These are phyloP conservation scores for Diaporthe destruens DNA, from an alignment of 2,329 filamentous ascomycete genomes.

Conservation along the genomic window DNA sequence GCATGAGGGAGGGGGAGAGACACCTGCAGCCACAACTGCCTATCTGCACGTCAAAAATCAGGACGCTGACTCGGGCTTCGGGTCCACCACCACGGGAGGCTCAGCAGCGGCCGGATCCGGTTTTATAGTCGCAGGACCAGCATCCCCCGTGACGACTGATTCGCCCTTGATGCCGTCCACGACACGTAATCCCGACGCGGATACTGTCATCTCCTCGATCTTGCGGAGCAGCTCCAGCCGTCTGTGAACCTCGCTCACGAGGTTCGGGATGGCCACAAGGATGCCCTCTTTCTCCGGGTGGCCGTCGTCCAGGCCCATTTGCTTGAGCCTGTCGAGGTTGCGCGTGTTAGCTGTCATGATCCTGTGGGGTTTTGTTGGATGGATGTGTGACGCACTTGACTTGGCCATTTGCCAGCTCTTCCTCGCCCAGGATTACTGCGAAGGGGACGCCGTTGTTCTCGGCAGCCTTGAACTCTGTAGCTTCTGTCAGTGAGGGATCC, in stretches of 20 bases:
- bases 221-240: conserved; percentile 57
- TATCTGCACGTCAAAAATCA: conserved; percentile 21
- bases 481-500: background rate
- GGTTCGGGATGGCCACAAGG: conserved; percentile 73
- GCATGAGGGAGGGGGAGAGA: background rate
- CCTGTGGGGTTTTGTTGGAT: background rate
- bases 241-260: conserved; percentile 70
- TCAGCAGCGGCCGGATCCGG: conserved; percentile 24
- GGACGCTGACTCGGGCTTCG: conserved; percentile 25
- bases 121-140: conserved; percentile 41
- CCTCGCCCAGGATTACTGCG: conserved; percentile 89
- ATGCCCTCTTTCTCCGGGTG: conserved; percentile 93
- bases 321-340: conserved; percentile 75
- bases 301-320: conserved; percentile 78
- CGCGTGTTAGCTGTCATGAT: conserved; percentile 5
- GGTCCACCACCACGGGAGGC: conserved; percentile 9
- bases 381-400: conserved; percentile 70
- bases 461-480: conserved; percentile 85
- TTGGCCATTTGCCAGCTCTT: conserved; percentile 85
- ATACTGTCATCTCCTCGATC: conserved; percentile 57
- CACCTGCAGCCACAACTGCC: background rate
- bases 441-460: conserved; percentile 85
- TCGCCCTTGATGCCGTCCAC: conserved; percentile 61
- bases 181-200: conserved; percentile 60
- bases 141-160: conserved; percentile 49